phyloP scores from a whole-genome alignment of 1,284 basidiomycete species.

The Schizophyllum amplum region DNA sequence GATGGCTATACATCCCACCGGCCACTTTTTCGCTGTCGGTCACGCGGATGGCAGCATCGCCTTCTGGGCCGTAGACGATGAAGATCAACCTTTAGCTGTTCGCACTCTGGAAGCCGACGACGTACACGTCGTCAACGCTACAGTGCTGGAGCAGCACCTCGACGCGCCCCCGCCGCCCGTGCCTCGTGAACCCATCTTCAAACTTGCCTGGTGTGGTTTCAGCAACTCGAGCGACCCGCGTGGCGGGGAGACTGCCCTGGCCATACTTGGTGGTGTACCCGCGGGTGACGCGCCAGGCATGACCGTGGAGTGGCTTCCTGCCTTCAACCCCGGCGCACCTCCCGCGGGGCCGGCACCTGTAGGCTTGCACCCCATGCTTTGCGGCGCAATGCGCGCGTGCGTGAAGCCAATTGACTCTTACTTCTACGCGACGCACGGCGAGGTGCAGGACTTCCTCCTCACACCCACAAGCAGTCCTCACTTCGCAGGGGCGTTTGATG shows the following conservation, averaged over 20 bases:
- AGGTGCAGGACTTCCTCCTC: slow-evolving; percentile 75
- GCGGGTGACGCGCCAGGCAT: slow-evolving; percentile 54
- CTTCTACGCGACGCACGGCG: slow-evolving; percentile 52
- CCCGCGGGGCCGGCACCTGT: slow-evolving; percentile 24
- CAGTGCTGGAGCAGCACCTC: slow-evolving; percentile 36
- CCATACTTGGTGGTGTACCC: slow-evolving; percentile 72
- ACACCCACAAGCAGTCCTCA: slow-evolving; percentile 69
- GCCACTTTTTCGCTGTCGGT: slow-evolving; percentile 64
- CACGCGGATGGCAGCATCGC: slow-evolving; percentile 84
- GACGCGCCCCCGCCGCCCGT: slow-evolving; percentile 5
- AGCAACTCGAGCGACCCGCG: slow-evolving; percentile 54
- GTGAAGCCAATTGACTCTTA: slow-evolving; percentile 49
- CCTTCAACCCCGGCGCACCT: slow-evolving; percentile 54
- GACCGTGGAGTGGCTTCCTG: slow-evolving; percentile 64
- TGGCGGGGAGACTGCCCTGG: slow-evolving; percentile 63
- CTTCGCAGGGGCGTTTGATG: slow-evolving; percentile 63
- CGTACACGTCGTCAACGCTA: slow-evolving; percentile 41
- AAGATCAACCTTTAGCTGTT: slow-evolving; percentile 74
- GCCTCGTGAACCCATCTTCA: slow-evolving; percentile 77
- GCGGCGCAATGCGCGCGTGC: slow-evolving; percentile 60
- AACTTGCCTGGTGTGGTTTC: slow-evolving; percentile 79
- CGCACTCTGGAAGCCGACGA: slow-evolving; percentile 58
- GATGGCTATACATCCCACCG: slow-evolving; percentile 60
- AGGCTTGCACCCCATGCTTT: slow-evolving; percentile 41
- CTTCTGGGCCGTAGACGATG: slow-evolving; percentile 82